Evolutionary conservation across 106 monocot genomes (phyloP).

Genomic region (Apostasia shenzhenica): DNA sequence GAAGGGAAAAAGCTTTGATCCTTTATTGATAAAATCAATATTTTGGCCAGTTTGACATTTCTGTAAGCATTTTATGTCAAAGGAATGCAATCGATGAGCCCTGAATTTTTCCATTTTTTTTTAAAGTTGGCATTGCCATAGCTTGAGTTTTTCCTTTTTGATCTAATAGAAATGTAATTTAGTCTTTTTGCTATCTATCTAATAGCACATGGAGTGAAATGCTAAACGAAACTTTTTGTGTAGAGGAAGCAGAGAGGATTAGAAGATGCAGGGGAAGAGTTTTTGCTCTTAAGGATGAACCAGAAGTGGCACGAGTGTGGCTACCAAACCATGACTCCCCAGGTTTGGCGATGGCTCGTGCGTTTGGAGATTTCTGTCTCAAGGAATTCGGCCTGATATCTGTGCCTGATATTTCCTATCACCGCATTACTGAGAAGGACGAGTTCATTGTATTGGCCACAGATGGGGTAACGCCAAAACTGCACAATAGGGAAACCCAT

Average conservation of each 20-base stretch:
- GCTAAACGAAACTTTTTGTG: background rate
- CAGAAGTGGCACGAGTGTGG: constrained; percentile 77
- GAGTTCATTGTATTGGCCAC: constrained; percentile 76
- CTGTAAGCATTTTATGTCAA: no score
- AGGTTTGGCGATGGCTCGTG: constrained; percentile 80
- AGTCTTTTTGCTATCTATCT: no score
- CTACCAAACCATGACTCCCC: constrained; percentile 62
- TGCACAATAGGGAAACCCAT: background rate
- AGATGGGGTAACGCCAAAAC: constrained; percentile 54
- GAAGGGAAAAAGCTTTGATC: no score
- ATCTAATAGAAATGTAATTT: no score
- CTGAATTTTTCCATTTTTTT: no score
- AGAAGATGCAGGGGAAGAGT: constrained; percentile 58
- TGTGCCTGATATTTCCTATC: constrained; percentile 53
- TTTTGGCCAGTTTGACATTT: no score
- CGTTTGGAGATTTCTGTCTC: constrained; percentile 84
- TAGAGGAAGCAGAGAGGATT: constrained; percentile 78
- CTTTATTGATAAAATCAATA: no score
- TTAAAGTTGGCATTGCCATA: no score
- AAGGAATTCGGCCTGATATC: constrained; percentile 73
- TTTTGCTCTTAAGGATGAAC: constrained; percentile 71
- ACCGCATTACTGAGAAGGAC: constrained; percentile 50
- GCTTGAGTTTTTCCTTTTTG: no score
- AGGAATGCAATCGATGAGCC: no score
- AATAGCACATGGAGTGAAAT: no score